Percentiles rank a stretch among this genome's conserved stretches.
These are phyloP conservation scores for Darksidea phi DNA, from an alignment of 495 filamentous ascomycete genomes.

Conservation along the genomic window DNA sequence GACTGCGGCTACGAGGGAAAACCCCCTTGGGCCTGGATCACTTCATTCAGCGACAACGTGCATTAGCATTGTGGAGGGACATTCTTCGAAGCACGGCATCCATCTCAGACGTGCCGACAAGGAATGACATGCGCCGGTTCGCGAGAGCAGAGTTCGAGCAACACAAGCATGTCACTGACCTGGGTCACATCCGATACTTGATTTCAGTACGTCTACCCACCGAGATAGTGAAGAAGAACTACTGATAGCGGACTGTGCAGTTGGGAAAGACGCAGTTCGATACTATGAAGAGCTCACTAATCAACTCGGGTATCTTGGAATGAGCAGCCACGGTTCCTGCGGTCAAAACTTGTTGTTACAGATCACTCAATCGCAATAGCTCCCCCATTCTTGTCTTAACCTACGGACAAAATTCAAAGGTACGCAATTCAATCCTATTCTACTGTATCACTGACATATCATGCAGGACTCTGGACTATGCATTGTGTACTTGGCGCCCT, in stretches of 20 bases:
- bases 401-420: no score
- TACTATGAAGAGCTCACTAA: constrained; percentile 48
- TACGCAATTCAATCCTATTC: no score
- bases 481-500: no score
- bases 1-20: constrained; percentile 20
- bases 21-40: constrained; percentile 42
- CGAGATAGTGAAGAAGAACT: not conserved
- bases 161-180: constrained; percentile 66
- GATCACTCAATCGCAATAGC: not conserved
- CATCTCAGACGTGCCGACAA: constrained; percentile 53
- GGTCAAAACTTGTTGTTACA: not conserved
- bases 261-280: constrained; percentile 62
- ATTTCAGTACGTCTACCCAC: constrained; percentile 46
- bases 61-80: constrained; percentile 57
- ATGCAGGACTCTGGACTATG: no score
- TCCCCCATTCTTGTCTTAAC: not conserved
- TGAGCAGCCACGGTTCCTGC: no score
- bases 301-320: constrained; percentile 19
- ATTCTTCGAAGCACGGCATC: constrained; percentile 51
- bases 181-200: constrained; percentile 61
- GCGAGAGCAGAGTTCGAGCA: constrained; percentile 76
- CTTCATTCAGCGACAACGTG: constrained; percentile 59
- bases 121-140: constrained; percentile 66
- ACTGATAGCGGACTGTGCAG: constrained; percentile 13
- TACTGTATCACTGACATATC: no score